phyloP scores from a whole-genome alignment of 768 basidiomycete species.

The Epithele typhae region DNA sequence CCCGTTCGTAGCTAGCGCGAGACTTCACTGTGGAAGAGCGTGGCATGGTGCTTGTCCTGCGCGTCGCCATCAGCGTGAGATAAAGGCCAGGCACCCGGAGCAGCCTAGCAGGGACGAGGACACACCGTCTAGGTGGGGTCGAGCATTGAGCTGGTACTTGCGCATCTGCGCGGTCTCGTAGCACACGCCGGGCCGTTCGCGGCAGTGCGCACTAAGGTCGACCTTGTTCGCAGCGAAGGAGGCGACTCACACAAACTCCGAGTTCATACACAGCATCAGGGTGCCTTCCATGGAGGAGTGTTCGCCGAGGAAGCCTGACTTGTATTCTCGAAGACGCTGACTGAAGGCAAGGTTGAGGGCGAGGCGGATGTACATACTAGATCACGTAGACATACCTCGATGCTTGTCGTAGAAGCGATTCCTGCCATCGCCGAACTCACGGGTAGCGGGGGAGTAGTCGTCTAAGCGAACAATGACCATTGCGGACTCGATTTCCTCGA shows the following conservation, averaged over 20 bases:
- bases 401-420: constrained; percentile 98
- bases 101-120: constrained; percentile 1
- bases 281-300: constrained; percentile 94
- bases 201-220: constrained; percentile 55
- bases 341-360: constrained; percentile 33
- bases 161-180: constrained; percentile 96
- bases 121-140: constrained; percentile 45
- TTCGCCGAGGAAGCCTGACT: constrained; percentile 88
- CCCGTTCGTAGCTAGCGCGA: constrained; percentile 83
- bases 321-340: constrained; percentile 91
- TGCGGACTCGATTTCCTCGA: constrained; percentile 79
- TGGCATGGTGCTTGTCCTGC: constrained; percentile 53
- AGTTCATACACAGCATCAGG: constrained; percentile 89
- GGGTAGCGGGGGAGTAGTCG: constrained; percentile 72
- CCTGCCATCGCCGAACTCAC: constrained; percentile 87
- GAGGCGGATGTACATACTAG: background rate
- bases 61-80: too few species aligned
- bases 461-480: constrained; percentile 88
- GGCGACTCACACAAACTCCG: constrained; percentile 88
- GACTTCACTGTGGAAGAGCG: constrained; percentile 71
- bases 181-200: constrained; percentile 64
- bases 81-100: too few species aligned
- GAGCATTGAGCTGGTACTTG: constrained; percentile 83
- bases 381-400: constrained; percentile 56
- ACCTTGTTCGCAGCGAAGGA: constrained; percentile 68